Evolutionary conservation across 805 yeast species (phyloP).

Genomic region (Candida krabiensis): DNA sequence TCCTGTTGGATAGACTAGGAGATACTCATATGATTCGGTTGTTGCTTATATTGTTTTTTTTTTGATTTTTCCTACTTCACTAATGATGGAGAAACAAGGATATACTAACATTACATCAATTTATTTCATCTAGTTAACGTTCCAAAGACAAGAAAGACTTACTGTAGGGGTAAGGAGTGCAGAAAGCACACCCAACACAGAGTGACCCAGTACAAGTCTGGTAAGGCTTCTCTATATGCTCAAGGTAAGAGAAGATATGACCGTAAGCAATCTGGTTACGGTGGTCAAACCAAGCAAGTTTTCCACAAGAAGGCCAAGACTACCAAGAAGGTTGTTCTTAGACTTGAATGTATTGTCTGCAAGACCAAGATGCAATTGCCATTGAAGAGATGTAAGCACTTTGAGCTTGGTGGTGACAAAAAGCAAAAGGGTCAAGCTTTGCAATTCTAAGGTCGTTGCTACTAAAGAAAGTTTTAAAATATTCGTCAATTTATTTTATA

Average conservation of each 20-base stretch:
- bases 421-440: constrained; percentile 99
- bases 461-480: constrained; percentile 1
- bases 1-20: too few relatives aligned
- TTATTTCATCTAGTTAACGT: constrained; percentile 83
- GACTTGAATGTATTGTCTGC: constrained; percentile 98
- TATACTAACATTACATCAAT: constrained; percentile 19
- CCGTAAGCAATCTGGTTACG: constrained; percentile 99
- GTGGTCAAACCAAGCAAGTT: constrained; percentile 99
- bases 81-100: too few relatives aligned
- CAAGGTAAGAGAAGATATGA: constrained; percentile 99
- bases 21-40: too few relatives aligned
- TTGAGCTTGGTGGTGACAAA: constrained; percentile 99
- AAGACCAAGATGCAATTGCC: constrained; percentile 98
- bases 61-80: too few relatives aligned
- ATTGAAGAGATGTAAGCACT: constrained; percentile 99
- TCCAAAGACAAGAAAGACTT: constrained; percentile 99
- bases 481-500: constrained; percentile 1
- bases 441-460: constrained; percentile 73
- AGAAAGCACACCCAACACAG: constrained; percentile 99
- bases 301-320: constrained; percentile 99
- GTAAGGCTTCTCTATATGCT: constrained; percentile 98
- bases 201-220: constrained; percentile 99
- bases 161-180: constrained; percentile 99
- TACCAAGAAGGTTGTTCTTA: constrained; percentile 99
- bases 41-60: too few relatives aligned